These are phyloP conservation scores for Penicillium paradoxum DNA, from an alignment of 495 filamentous ascomycete genomes.

Conservation along the genomic window DNA sequence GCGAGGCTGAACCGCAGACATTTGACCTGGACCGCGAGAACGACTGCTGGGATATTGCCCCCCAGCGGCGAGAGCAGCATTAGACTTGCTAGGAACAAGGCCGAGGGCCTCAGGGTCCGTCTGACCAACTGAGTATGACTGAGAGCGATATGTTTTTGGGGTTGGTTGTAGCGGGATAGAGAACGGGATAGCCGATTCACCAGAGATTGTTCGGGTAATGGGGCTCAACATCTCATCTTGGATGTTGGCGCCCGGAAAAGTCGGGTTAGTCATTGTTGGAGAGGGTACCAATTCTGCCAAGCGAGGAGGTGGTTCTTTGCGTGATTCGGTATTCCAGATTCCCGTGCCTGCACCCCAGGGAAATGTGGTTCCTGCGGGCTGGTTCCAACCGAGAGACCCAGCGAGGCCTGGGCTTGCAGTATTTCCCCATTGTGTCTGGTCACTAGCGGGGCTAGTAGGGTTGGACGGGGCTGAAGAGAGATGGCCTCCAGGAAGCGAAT, in stretches of 20 bases:
- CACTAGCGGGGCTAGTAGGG: constrained; percentile 65
- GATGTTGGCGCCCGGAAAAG: constrained; percentile 35
- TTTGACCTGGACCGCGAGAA: constrained; percentile 50
- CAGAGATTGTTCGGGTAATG: constrained; percentile 47
- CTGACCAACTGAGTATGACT: constrained; percentile 96
- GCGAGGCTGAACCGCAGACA: constrained; percentile 69
- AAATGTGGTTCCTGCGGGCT: constrained; percentile 53
- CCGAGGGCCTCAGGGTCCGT: constrained; percentile 61
- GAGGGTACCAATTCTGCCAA: constrained; percentile 73
- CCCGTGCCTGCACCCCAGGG: constrained; percentile 68
- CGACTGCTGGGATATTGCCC: constrained; percentile 37
- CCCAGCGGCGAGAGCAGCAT: constrained; percentile 26
- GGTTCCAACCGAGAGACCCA: constrained; percentile 55
- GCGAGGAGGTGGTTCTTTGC: constrained; percentile 69
- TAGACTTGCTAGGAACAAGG: constrained; percentile 41
- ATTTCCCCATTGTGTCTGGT: constrained; percentile 63
- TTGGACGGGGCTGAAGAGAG: constrained; percentile 74
- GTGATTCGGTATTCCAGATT: constrained; percentile 72
- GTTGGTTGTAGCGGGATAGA: constrained; percentile 87
- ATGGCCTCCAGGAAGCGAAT: constrained; percentile 48
- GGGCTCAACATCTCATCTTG: constrained; percentile 52
- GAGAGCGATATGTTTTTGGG: constrained; percentile 87
- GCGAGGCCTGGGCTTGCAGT: constrained; percentile 42
- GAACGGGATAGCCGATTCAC: constrained; percentile 70
- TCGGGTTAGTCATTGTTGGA: constrained; percentile 61